phyloP scores from a whole-genome alignment of 768 basidiomycete genomes.

The Lentinula sp. region DNA sequence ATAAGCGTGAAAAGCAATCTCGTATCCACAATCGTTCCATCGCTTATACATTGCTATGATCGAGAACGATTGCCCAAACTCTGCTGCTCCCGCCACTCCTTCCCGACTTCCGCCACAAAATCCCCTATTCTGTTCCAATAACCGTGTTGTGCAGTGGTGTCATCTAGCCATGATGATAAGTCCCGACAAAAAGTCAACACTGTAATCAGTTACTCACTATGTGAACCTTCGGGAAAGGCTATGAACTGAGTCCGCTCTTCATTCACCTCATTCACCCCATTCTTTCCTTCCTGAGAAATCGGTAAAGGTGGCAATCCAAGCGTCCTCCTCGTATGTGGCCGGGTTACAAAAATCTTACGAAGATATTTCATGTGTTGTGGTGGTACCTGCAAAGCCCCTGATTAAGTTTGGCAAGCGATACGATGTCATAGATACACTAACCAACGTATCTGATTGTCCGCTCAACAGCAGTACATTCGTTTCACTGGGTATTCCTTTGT shows the following conservation, averaged over 20 bases:
- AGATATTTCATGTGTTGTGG: slow-evolving; percentile 5
- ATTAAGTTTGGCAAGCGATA: neutral
- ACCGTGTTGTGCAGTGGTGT: slow-evolving; percentile 3
- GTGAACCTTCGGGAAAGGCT: neutral
- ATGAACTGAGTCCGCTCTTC: neutral
- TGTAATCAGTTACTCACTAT: neutral
- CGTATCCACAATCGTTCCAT: neutral
- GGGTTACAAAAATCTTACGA: neutral
- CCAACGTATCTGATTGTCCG: neutral
- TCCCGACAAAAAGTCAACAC: neutral
- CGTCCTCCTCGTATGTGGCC: slow-evolving; percentile 3
- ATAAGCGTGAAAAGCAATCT: too few species aligned
- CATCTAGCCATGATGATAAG: neutral
- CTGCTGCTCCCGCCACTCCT: slow-evolving; percentile 4
- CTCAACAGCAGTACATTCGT: slow-evolving; percentile 2
- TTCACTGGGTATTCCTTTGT: slow-evolving; percentile 5
- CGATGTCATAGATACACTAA: neutral
- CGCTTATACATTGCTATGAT: neutral
- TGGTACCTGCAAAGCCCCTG: neutral
- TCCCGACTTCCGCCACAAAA: slow-evolving; percentile 3
- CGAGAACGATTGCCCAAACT: neutral
- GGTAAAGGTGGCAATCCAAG: neutral
- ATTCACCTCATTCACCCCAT: neutral
- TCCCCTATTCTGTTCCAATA: slow-evolving; percentile 5
- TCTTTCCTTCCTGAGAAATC: neutral